Conservation (phyloP, 2,329 filamentous ascomycete species). For the Xylariales sp. region DNA sequence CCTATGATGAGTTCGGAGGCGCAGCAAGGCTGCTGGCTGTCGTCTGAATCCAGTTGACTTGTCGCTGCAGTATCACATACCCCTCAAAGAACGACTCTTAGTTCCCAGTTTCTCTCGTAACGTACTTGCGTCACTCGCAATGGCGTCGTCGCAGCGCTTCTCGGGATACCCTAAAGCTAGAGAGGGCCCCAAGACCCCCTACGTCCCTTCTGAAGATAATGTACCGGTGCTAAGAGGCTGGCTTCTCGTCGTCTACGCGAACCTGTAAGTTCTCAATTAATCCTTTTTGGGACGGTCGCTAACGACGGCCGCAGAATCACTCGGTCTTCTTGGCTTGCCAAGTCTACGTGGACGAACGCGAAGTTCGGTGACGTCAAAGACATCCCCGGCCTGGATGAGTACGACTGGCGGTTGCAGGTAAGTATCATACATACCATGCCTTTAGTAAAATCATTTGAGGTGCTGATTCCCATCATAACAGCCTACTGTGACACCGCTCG, state of each 20-base stretch:
- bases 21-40: too few species aligned
- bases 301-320: conserved; percentile 43
- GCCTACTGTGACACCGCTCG: conserved; percentile 54
- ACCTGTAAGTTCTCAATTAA: conserved; percentile 47
- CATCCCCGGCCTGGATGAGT: conserved; percentile 39
- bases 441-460: too few species aligned
- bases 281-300: neutral
- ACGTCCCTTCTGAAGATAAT: conserved; percentile 45
- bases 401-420: conserved; percentile 46
- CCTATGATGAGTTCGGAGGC: too few species aligned
- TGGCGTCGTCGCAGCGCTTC: conserved; percentile 21
- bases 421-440: too few species aligned
- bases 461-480: conserved; percentile 27
- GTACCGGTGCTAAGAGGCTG: conserved; percentile 69
- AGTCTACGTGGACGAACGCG: conserved; percentile 66
- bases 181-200: conserved; percentile 30
- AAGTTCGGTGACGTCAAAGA: conserved; percentile 44
- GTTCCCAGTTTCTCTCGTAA: too few species aligned
- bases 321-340: conserved; percentile 56
- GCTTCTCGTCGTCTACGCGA: conserved; percentile 56
- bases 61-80: too few species aligned
- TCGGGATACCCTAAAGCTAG: conserved; percentile 23
- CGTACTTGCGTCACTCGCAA: too few species aligned
- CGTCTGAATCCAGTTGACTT: too few species aligned
- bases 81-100: too few species aligned